Evolutionary conservation across 495 filamentous ascomycete genomes (phyloP), one percentile per base, ranked within the genome.

Genomic region (Penicillium waksmanii): DNA sequence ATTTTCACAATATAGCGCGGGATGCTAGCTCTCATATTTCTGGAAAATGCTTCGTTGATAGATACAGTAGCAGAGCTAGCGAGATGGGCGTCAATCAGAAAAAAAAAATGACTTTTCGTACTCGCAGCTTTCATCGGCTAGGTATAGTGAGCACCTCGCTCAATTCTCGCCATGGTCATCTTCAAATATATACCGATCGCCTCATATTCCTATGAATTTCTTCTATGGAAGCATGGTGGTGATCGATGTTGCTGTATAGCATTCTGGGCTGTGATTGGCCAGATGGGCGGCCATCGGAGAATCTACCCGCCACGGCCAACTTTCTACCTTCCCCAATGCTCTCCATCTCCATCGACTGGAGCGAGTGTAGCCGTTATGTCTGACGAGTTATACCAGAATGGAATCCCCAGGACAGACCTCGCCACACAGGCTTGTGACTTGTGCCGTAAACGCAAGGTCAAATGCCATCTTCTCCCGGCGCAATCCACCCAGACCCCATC

Each of bases 381-480:
- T 9, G 42, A 44, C 7, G n/a, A n/a, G 9, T 12, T 9, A 44
- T 17, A 44, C 42, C n/a, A 44, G 5, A 44, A 44, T 44, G 42
- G 53, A 0, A 40, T 34, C 8, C n/a, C 42, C 5, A 44, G 42
- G n/a, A 3, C 15, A 44, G 46, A 58, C 21, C 23, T 62, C 17
- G 48, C 60, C 8, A 58, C 49, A 3, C 55, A 62, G 12, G 60
- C 56, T 18, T 63, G 51, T 53, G 66, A 66, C 38, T 63, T 52
- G 10, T 68, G 66, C 27, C 54, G 66, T 1, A 63, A 59, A 46
- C 54, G 66, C 17, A 66, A 66, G 33, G 63, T 60, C 9, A 68
- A 68, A 57, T 68, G 63, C 52, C 52, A 53, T 31, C 36, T 49
- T 2, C 33, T 55, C 25, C 7, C 15, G 12, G 4, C 36, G 15